Conservation (phyloP, 192 early-diverging fungal genomes). For the Gamsiella multidivaricata region DNA sequence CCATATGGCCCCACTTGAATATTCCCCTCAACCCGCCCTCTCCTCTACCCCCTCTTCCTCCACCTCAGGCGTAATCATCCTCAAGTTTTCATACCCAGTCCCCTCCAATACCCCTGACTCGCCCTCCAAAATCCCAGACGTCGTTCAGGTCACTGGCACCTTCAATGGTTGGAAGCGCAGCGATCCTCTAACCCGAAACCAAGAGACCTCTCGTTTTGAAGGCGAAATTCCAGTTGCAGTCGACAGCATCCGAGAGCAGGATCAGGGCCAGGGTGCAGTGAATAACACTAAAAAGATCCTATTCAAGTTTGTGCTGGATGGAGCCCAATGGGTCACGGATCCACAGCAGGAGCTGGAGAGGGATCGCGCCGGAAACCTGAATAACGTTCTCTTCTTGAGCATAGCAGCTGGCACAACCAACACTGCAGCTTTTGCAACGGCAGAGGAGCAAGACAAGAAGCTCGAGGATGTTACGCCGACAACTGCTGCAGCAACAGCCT, state of each 20-base stretch:
- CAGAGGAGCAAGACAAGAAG: not conserved
- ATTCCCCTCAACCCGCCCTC: not conserved
- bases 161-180: conserved; percentile 43
- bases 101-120: not conserved
- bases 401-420: not conserved
- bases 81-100: conserved; percentile 20
- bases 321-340: conserved; percentile 41
- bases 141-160: conserved; percentile 38
- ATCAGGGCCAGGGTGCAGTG: not conserved
- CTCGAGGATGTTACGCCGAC: not conserved
- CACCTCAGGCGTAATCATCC: not conserved
- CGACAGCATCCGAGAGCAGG: not conserved
- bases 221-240: conserved; percentile 8
- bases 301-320: conserved; percentile 50
- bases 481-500: not conserved
- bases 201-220: conserved; percentile 16
- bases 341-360: conserved; percentile 24
- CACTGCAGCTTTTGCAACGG: not conserved
- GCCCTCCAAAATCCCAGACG: conserved; percentile 4
- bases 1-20: conserved; percentile 30
- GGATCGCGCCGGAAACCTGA: conserved; percentile 38
- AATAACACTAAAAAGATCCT: conserved; percentile 17
- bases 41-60: not conserved
- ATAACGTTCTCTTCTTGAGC: conserved; percentile 28
- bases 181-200: conserved; percentile 22